Conservation (phyloP, 2,329 filamentous ascomycete species). For the Aspergillus floridensis region DNA sequence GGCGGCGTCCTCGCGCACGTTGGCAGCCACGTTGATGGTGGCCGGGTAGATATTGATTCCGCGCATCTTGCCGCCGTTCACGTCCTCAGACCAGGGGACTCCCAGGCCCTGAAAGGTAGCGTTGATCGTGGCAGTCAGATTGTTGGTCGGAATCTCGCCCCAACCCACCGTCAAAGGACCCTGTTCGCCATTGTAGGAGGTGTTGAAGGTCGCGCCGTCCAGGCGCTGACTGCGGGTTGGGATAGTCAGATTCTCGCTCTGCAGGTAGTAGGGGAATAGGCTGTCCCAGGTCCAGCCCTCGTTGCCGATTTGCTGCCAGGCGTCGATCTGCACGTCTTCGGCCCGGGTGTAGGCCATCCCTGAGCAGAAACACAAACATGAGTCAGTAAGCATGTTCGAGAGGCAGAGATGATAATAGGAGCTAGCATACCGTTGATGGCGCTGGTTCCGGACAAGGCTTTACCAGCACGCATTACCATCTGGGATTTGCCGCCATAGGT, state of each 20-base stretch:
- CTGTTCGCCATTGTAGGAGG: slow-evolving; percentile 26
- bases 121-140: slow-evolving; percentile 19
- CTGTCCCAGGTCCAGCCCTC: slow-evolving; percentile 34
- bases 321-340: slow-evolving; percentile 38
- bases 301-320: slow-evolving; percentile 36
- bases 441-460: slow-evolving; percentile 45
- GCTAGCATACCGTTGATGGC: slow-evolving; percentile 40
- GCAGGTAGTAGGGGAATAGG: slow-evolving; percentile 32
- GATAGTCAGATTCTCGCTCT: slow-evolving; percentile 20
- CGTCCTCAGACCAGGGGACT: slow-evolving; percentile 19
- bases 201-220: slow-evolving; percentile 28
- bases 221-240: not conserved
- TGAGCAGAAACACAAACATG: slow-evolving; percentile 5
- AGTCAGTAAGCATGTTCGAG: not conserved
- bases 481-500: slow-evolving; percentile 35
- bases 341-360: slow-evolving; percentile 43
- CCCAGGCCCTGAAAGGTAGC: slow-evolving; percentile 24
- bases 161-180: slow-evolving; percentile 34
- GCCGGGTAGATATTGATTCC: slow-evolving; percentile 45
- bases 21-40: slow-evolving; percentile 39
- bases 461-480: slow-evolving; percentile 42
- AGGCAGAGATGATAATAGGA: not conserved
- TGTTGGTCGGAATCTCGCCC: not conserved
- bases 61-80: slow-evolving; percentile 46
- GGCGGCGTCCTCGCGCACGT: slow-evolving; percentile 50